These are phyloP conservation scores for Friedmanniomyces simplex DNA, from an alignment of 495 filamentous ascomycete genomes.

Conservation along the genomic window DNA sequence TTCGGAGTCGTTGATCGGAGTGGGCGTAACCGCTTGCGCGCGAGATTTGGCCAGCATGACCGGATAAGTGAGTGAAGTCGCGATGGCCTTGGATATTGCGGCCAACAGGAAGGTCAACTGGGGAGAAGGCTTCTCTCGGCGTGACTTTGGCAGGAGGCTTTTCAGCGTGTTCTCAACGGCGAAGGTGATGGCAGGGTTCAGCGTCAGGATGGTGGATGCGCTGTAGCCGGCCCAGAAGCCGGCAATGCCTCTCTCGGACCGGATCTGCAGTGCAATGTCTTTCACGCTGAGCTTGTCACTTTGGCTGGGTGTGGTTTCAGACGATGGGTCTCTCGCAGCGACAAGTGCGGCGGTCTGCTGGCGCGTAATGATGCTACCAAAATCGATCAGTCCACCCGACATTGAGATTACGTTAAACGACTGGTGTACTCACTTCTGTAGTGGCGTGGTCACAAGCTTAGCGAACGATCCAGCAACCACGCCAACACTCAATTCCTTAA, in stretches of 20 bases:
- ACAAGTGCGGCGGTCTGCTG: constrained; percentile 58
- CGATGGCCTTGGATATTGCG: constrained; percentile 68
- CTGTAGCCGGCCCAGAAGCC: constrained; percentile 92
- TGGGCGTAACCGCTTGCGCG: constrained; percentile 41
- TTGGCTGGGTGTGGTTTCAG: constrained; percentile 13
- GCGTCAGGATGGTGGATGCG: constrained; percentile 64
- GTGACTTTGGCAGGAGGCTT: constrained; percentile 41
- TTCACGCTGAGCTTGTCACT: constrained; percentile 35
- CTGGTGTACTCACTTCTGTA: constrained; percentile 45
- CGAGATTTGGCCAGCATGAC: constrained; percentile 74
- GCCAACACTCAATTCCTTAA: constrained; percentile 70
- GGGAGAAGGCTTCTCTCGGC: constrained; percentile 39
- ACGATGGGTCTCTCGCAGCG: constrained; percentile 3
- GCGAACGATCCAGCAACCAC: constrained; percentile 68
- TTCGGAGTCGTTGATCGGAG: constrained; percentile 7
- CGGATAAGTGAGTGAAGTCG: constrained; percentile 74
- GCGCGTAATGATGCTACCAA: constrained; percentile 53
- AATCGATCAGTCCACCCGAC: neutral
- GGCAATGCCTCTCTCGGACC: constrained; percentile 55
- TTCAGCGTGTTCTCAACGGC: constrained; percentile 66
- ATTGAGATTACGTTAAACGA: too few relatives aligned
- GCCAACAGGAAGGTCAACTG: constrained; percentile 60
- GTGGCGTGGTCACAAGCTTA: constrained; percentile 68
- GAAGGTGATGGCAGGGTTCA: constrained; percentile 83
- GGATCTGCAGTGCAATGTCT: constrained; percentile 55